A percentile compares a stretch with the other conserved stretches of the same genome.
Conservation (phyloP, 441 rosid genomes). For the Viola pubescens region DNA sequence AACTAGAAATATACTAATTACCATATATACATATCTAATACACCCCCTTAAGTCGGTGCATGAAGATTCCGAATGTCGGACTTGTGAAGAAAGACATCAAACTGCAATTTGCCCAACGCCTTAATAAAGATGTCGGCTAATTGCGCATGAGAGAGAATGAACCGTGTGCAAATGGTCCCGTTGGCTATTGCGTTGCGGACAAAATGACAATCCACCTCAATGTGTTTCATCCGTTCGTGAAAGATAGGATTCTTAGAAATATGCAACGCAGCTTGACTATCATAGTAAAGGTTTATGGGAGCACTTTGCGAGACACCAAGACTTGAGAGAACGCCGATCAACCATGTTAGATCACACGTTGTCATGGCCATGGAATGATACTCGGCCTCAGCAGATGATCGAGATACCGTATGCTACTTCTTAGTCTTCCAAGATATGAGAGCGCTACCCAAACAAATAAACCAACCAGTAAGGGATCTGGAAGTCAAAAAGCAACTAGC, state of each 20-base stretch:
- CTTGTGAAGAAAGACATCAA: neutral
- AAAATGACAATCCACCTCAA: neutral
- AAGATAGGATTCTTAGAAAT: neutral
- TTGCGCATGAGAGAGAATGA: neutral
- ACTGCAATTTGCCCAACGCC: neutral
- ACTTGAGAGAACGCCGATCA: neutral
- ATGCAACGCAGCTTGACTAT: neutral
- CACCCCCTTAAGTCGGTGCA: conserved; percentile 6
- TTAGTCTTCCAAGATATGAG: neutral
- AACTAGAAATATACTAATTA: too few species aligned
- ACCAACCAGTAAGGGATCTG: neutral
- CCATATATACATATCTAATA: too few species aligned
- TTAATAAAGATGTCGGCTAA: conserved; percentile 5
- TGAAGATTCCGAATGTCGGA: conserved; percentile 6
- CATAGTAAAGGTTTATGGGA: neutral
- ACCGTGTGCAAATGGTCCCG: neutral
- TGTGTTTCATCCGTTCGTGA: neutral
- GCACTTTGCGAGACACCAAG: neutral
- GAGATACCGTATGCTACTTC: neutral
- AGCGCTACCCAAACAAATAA: neutral
- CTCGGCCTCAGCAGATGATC: conserved; percentile 1
- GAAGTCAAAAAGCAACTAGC: neutral
- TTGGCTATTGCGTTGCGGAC: neutral
- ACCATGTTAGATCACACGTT: neutral
- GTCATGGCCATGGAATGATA: neutral